Evolutionary conservation across 169 alveolate species (phyloP).

Genomic region (Cryptosporidium baileyi): DNA sequence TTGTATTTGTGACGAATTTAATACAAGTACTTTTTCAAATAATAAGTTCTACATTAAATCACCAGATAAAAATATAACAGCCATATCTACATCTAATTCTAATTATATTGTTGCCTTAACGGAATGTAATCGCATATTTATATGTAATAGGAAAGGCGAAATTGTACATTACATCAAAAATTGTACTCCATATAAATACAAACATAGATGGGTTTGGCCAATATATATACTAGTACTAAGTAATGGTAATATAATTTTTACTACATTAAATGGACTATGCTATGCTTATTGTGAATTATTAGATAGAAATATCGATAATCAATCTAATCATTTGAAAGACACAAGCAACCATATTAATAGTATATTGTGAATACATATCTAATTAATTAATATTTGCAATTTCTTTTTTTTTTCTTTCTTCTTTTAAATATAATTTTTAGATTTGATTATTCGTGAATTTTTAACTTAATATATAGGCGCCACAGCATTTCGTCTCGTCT

Average conservation of each 20-base stretch:
- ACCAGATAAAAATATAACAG: conserved; percentile 25
- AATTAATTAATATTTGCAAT: background rate
- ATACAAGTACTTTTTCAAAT: background rate
- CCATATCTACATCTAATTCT: conserved; percentile 11
- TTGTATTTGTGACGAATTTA: background rate
- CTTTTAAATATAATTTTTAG: background rate
- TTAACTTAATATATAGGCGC: conserved; percentile 33
- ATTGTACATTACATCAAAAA: background rate
- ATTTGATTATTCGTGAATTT: background rate
- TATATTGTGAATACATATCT: background rate
- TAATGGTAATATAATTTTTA: conserved; percentile 5
- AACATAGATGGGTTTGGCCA: conserved; percentile 67
- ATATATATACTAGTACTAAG: background rate
- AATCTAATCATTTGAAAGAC: background rate
- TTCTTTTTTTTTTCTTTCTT: background rate
- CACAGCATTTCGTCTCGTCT: conserved; percentile 44
- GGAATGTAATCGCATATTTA: background rate
- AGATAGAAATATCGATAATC: background rate
- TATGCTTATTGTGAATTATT: conserved; percentile 5
- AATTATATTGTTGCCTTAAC: conserved; percentile 30
- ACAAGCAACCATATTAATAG: background rate
- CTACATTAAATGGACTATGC: background rate
- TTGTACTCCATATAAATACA: conserved; percentile 8
- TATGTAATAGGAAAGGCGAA: conserved; percentile 39
- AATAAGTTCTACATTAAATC: conserved; percentile 20